Conservation (phyloP, 148 eudicot species). For the Fagopyrum tataricum region DNA sequence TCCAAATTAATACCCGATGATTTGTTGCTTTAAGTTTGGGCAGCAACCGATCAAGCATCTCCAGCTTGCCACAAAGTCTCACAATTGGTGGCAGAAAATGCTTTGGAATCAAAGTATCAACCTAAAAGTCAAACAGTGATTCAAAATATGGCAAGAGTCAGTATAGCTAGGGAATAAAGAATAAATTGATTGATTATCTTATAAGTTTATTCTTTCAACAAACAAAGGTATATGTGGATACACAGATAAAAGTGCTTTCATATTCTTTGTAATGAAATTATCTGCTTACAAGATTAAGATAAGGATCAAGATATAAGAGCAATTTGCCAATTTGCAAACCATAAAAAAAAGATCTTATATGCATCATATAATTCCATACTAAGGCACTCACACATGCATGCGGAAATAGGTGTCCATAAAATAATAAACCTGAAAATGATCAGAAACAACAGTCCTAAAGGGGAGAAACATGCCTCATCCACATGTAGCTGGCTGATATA, state of each 20-base stretch:
- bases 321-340: background rate
- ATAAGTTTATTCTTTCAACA: background rate
- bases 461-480: slow-evolving; percentile 32
- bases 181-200: background rate
- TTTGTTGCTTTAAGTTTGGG: slow-evolving; percentile 95
- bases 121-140: slow-evolving; percentile 36
- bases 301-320: background rate
- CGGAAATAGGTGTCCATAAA: background rate
- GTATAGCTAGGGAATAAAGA: background rate
- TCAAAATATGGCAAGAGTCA: slow-evolving; percentile 11
- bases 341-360: background rate
- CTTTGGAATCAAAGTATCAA: slow-evolving; percentile 65
- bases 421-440: background rate
- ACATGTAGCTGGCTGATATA: slow-evolving; percentile 90
- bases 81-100: slow-evolving; percentile 85
- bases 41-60: slow-evolving; percentile 90
- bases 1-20: slow-evolving; percentile 68
- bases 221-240: background rate
- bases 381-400: background rate
- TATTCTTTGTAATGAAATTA: background rate
- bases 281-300: background rate
- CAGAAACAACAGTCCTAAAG: background rate
- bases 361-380: background rate
- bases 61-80: slow-evolving; percentile 96
- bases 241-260: background rate